These are phyloP conservation scores for Cadophora luteo-olivacea DNA, from an alignment of 2,329 filamentous ascomycete genomes.

Conservation along the genomic window DNA sequence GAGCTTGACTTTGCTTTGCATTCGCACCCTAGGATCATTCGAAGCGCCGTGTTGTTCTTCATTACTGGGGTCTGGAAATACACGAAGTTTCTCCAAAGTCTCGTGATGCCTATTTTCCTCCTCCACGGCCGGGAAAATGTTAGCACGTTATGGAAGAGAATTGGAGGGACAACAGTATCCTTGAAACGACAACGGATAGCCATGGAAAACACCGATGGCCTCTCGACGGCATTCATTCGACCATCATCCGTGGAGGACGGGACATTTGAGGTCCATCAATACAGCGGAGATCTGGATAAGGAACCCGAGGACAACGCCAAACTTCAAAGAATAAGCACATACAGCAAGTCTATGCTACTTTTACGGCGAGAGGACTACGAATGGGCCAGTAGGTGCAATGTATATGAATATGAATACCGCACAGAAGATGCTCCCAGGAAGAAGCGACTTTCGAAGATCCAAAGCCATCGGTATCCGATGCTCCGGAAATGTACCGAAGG, in stretches of 20 bases:
- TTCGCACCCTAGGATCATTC: conserved; percentile 49
- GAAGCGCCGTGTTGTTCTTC: conserved; percentile 39
- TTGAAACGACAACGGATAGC: conserved; percentile 53
- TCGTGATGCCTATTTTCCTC: conserved; percentile 53
- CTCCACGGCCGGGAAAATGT: conserved; percentile 45
- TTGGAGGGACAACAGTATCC: conserved; percentile 55
- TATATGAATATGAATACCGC: conserved; percentile 56
- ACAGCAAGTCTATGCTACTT: conserved; percentile 54
- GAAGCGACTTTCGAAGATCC: conserved; percentile 24
- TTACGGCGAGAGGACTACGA: conserved; percentile 32
- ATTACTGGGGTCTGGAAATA: conserved; percentile 52
- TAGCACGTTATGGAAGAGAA: conserved; percentile 53
- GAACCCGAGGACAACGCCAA: conserved; percentile 51
- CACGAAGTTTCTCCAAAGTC: conserved; percentile 50
- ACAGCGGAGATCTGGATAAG: conserved; percentile 40
- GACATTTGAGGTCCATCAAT: conserved; percentile 30
- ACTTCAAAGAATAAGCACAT: conserved; percentile 54
- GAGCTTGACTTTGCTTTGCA: conserved; percentile 51
- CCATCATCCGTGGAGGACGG: conserved; percentile 1
- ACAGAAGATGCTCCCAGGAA: conserved; percentile 40
- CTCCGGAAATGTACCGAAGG: conserved; percentile 55
- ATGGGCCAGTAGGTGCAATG: conserved; percentile 49
- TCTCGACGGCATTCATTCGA: conserved; percentile 53
- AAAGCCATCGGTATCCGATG: conserved; percentile 42
- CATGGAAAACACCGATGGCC: conserved; percentile 53